Conservation (phyloP, 257 asterid species). For the Jacaranda copaia region DNA sequence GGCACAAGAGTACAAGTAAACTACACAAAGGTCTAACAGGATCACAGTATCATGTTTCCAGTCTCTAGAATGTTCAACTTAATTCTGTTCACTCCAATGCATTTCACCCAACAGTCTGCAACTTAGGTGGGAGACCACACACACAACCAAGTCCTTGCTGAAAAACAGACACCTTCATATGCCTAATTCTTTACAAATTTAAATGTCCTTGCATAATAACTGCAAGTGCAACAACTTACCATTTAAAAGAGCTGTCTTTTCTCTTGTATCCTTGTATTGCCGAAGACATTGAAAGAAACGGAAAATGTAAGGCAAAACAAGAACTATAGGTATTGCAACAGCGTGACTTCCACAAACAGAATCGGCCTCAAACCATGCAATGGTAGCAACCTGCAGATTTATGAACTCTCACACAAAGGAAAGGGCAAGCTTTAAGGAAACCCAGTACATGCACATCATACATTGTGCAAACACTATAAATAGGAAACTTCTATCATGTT, state of each 20-base stretch:
- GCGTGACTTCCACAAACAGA: constrained; percentile 99
- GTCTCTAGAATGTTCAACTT: too few relatives aligned
- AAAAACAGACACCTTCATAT: not conserved
- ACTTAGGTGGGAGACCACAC: not conserved
- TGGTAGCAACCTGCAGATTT: constrained; percentile 89
- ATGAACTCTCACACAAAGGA: constrained; percentile 40
- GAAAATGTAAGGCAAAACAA: constrained; percentile 90
- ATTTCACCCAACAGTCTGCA: not conserved
- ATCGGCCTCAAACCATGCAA: constrained; percentile 99
- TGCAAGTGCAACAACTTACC: constrained; percentile 55
- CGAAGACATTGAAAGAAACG: constrained; percentile 98
- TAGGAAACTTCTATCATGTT: constrained; percentile 10
- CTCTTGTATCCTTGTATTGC: constrained; percentile 91
- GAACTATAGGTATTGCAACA: constrained; percentile 88
- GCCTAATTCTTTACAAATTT: constrained; percentile 1
- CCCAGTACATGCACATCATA: constrained; percentile 19
- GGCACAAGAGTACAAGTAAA: too few relatives aligned
- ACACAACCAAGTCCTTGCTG: constrained; percentile 10
- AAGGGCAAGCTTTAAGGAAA: constrained; percentile 39
- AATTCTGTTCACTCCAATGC: too few relatives aligned
- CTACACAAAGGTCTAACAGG: too few relatives aligned
- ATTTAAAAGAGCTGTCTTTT: constrained; percentile 80
- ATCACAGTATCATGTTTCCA: too few relatives aligned
- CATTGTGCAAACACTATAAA: constrained; percentile 2
- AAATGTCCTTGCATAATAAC: constrained; percentile 18